Evolutionary conservation across 306 rosid species (phyloP).

Genomic region (Prunus salicina): DNA sequence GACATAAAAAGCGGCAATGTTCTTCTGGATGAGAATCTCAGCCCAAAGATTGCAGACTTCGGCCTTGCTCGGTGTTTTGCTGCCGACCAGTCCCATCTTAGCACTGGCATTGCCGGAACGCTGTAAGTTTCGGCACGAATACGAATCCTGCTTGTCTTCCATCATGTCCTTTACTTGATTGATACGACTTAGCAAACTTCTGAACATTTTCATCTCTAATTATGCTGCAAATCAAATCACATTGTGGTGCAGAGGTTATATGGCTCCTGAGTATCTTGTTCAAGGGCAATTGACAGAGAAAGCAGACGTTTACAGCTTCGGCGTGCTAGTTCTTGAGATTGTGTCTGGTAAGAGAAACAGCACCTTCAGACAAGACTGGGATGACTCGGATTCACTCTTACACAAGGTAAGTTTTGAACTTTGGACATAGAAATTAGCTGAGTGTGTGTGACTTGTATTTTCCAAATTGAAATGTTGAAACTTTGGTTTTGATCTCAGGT

Average conservation of each 20-base stretch:
- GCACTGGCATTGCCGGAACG: slow-evolving; percentile 94
- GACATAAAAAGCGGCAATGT: slow-evolving; percentile 90
- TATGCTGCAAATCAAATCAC: background rate
- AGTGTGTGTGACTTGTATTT: no score
- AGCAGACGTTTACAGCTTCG: slow-evolving; percentile 80
- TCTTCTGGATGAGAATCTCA: slow-evolving; percentile 74
- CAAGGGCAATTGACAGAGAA: slow-evolving; percentile 87
- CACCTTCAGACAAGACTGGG: slow-evolving; percentile 45
- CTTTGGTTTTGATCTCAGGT: slow-evolving; percentile 40
- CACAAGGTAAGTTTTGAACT: slow-evolving; percentile 51
- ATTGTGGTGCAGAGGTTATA: slow-evolving; percentile 58
- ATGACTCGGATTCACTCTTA: slow-evolving; percentile 51
- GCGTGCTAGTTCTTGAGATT: slow-evolving; percentile 82
- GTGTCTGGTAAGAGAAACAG: slow-evolving; percentile 65
- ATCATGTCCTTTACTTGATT: no score
- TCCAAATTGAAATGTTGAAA: background rate
- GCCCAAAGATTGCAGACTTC: slow-evolving; percentile 80
- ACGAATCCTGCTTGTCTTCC: no score
- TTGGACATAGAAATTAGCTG: no score
- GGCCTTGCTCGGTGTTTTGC: slow-evolving; percentile 87
- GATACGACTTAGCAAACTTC: no score
- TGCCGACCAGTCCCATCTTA: slow-evolving; percentile 67
- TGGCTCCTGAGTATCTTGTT: slow-evolving; percentile 90
- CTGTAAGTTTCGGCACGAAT: slow-evolving; percentile 45
- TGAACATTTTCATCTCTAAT: background rate